Percentiles rank a stretch among this genome's conserved stretches.
phyloP scores from a whole-genome alignment of 1,139 yeast species.

The Meyerozyma carpophila region DNA sequence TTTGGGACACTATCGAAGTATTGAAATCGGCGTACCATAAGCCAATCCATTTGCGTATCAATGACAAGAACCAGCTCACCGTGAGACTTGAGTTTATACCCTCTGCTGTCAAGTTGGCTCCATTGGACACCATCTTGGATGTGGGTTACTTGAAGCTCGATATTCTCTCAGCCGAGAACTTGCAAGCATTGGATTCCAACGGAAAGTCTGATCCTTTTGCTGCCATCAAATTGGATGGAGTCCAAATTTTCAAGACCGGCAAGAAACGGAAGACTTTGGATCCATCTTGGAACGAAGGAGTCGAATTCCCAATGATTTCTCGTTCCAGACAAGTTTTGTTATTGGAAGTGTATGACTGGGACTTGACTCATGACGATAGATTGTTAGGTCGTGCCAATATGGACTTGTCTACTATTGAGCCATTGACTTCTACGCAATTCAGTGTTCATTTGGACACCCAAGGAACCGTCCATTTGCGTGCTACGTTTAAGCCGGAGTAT shows the following conservation, averaged over 20 bases:
- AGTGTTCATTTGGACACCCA: constrained; percentile 51
- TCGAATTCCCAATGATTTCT: constrained; percentile 56
- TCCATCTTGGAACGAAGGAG: constrained; percentile 65
- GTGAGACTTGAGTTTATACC: constrained; percentile 60
- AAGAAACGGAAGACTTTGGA: constrained; percentile 59
- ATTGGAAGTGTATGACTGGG: constrained; percentile 68
- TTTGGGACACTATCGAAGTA: constrained; percentile 47
- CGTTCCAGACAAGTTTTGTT: constrained; percentile 49
- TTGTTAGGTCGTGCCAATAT: constrained; percentile 48
- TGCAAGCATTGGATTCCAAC: constrained; percentile 58
- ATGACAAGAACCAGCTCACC: constrained; percentile 36
- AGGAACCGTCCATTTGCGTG: constrained; percentile 51
- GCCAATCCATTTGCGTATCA: constrained; percentile 43
- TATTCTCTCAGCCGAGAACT: constrained; percentile 47
- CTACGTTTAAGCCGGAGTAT: constrained; percentile 60
- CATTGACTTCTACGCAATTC: constrained; percentile 40
- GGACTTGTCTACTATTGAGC: constrained; percentile 45
- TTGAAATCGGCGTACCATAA: constrained; percentile 42
- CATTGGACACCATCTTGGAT: constrained; percentile 58
- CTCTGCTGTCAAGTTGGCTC: constrained; percentile 46
- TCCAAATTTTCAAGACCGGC: constrained; percentile 51
- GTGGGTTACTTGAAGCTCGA: constrained; percentile 59
- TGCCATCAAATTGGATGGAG: constrained; percentile 47
- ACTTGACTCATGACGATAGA: constrained; percentile 64
- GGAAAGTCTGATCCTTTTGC: constrained; percentile 75